Conservation (phyloP, 2,329 filamentous ascomycete genomes). For the Didymella segeticola region DNA sequence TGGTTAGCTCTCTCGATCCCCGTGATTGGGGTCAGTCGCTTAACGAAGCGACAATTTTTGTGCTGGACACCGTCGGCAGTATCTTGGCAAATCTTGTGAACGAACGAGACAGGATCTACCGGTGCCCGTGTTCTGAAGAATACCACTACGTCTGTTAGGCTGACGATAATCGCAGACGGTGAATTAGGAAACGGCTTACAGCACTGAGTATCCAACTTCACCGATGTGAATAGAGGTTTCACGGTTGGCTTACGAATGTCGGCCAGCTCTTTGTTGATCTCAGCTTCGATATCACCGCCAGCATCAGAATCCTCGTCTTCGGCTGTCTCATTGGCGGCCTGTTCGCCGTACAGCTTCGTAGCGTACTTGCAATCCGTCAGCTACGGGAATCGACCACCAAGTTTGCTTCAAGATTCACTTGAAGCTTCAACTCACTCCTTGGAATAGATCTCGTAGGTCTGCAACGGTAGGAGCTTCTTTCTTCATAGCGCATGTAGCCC, state of each 20-base stretch:
- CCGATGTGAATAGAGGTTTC: constrained; percentile 59
- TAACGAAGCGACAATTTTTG: constrained; percentile 64
- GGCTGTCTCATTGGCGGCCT: constrained; percentile 48
- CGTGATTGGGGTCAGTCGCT: constrained; percentile 66
- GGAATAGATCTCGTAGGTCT: constrained; percentile 71
- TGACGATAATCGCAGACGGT: neutral
- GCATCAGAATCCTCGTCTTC: constrained; percentile 47
- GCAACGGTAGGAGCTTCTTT: constrained; percentile 73
- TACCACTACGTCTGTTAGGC: constrained; percentile 53
- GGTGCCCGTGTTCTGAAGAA: constrained; percentile 65
- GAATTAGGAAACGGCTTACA: constrained; percentile 46
- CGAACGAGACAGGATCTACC: constrained; percentile 66
- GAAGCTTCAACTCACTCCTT: constrained; percentile 60
- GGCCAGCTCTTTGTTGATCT: constrained; percentile 75
- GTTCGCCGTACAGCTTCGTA: constrained; percentile 59
- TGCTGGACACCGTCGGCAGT: constrained; percentile 58
- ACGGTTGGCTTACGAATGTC: constrained; percentile 62
- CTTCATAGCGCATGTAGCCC: constrained; percentile 77
- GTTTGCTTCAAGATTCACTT: neutral
- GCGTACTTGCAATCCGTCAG: constrained; percentile 68
- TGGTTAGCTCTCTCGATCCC: constrained; percentile 71
- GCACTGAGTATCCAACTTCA: constrained; percentile 63
- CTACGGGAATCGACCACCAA: neutral
- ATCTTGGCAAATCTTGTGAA: constrained; percentile 65
- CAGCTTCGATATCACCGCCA: constrained; percentile 70